phyloP scores from a whole-genome alignment of 257 asterid species.

The Penstemon eatonii region DNA sequence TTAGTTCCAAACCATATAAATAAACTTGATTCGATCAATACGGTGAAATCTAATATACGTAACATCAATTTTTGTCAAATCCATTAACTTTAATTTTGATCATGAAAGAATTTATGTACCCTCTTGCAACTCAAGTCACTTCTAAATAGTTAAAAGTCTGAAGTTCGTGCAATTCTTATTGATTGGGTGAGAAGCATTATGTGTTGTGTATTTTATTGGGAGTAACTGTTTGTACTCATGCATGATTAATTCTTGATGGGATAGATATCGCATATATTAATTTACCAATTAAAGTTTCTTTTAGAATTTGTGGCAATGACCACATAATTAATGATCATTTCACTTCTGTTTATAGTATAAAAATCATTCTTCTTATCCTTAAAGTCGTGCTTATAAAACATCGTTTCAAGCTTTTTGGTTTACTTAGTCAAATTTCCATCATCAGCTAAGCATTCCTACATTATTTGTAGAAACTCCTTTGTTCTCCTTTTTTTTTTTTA shows the following conservation, averaged over 20 bases:
- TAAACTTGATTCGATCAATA: no score
- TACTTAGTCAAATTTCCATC: slow-evolving; percentile 25
- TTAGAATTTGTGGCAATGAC: slow-evolving; percentile 10
- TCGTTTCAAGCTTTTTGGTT: slow-evolving; percentile 13
- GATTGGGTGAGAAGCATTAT: slow-evolving; percentile 27
- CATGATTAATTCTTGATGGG: slow-evolving; percentile 29
- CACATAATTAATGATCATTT: slow-evolving; percentile 31
- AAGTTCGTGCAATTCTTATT: slow-evolving; percentile 26
- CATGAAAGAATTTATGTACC: slow-evolving; percentile 24
- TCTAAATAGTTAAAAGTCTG: slow-evolving; percentile 22
- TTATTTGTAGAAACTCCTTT: slow-evolving; percentile 14
- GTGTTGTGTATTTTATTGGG: slow-evolving; percentile 32
- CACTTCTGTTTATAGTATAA: background rate
- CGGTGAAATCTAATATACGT: no score
- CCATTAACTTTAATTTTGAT: slow-evolving; percentile 36
- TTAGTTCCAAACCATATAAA: no score
- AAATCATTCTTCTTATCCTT: background rate
- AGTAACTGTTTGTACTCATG: slow-evolving; percentile 26
- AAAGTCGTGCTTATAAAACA: slow-evolving; percentile 31
- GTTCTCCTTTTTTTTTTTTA: background rate
- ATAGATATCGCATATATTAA: slow-evolving; percentile 23
- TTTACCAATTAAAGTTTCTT: background rate
- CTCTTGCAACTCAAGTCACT: slow-evolving; percentile 32
- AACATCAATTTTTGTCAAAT: slow-evolving; percentile 34
- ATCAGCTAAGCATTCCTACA: slow-evolving; percentile 7